Percentiles rank a stretch among this genome's conserved stretches.
Evolutionary conservation across 2,329 filamentous ascomycete genomes (phyloP).

Genomic region (Diaporthe destruens): DNA sequence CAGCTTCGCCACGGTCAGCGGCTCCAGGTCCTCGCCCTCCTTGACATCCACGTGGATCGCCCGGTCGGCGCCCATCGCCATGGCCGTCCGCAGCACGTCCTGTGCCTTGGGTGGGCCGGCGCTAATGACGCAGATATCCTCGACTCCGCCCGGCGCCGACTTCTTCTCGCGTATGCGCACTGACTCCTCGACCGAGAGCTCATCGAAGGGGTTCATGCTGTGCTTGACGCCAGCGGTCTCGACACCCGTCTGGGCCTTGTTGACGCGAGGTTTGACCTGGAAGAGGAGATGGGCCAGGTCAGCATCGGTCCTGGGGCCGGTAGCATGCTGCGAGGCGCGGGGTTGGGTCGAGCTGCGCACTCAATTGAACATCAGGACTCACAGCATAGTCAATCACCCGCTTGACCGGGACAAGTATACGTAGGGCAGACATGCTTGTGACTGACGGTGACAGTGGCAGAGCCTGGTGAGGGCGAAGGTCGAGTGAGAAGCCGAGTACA

Average conservation of each 20-base stretch:
- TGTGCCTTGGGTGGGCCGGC: slow-evolving; percentile 89
- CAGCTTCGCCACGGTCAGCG: slow-evolving; percentile 91
- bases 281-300: slow-evolving; percentile 34
- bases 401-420: slow-evolving; percentile 85
- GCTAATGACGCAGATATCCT: slow-evolving; percentile 91
- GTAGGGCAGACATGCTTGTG: slow-evolving; percentile 70
- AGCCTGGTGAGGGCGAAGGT: slow-evolving; percentile 38
- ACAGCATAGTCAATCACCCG: slow-evolving; percentile 90
- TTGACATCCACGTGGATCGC: slow-evolving; percentile 87
- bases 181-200: slow-evolving; percentile 96
- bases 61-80: slow-evolving; percentile 98
- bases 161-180: slow-evolving; percentile 94
- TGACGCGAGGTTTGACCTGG: slow-evolving; percentile 77
- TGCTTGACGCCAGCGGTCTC: slow-evolving; percentile 95
- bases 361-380: slow-evolving; percentile 53
- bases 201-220: slow-evolving; percentile 99
- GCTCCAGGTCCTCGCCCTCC: slow-evolving; percentile 84
- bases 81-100: slow-evolving; percentile 92
- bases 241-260: slow-evolving; percentile 84
- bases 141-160: slow-evolving; percentile 77
- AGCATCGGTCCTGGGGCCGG: background rate
- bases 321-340: background rate
- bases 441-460: slow-evolving; percentile 44
- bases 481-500: slow-evolving; percentile 35
- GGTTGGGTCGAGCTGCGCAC: background rate